Percentiles rank a stretch among this genome's conserved stretches.
These are phyloP conservation scores for Discostella pseudostelligera DNA, from an alignment of 108 stramenopile species.

Conservation along the genomic window DNA sequence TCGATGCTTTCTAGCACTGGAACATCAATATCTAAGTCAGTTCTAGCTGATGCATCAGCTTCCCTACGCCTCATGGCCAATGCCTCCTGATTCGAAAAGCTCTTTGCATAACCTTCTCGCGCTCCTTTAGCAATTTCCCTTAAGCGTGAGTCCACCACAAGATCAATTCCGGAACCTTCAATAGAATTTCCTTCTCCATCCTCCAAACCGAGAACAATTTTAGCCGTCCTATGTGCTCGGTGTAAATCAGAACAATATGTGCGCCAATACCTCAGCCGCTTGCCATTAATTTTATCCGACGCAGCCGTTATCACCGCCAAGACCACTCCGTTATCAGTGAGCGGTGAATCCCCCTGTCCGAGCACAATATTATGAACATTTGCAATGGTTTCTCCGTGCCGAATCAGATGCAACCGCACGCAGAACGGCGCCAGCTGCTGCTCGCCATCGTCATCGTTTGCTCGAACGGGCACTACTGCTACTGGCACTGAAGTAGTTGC, in stretches of 20 bases:
- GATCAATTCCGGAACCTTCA: background rate
- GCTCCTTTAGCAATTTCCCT: slow-evolving; percentile 65
- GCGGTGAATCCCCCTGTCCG: slow-evolving; percentile 58
- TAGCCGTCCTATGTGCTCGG: slow-evolving; percentile 49
- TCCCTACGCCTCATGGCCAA: slow-evolving; percentile 11
- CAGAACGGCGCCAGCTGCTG: slow-evolving; percentile 13
- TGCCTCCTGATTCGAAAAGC: slow-evolving; percentile 44
- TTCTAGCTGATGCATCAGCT: background rate
- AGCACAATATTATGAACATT: slow-evolving; percentile 48
- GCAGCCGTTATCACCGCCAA: slow-evolving; percentile 30
- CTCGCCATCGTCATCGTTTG: background rate
- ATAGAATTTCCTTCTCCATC: slow-evolving; percentile 2
- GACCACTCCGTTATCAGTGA: slow-evolving; percentile 38
- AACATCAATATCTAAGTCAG: slow-evolving; percentile 13
- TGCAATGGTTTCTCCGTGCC: slow-evolving; percentile 67
- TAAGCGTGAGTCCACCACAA: slow-evolving; percentile 46
- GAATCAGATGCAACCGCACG: slow-evolving; percentile 46
- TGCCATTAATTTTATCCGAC: slow-evolving; percentile 26
- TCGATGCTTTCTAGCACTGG: slow-evolving; percentile 49
- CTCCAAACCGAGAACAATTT: slow-evolving; percentile 37
- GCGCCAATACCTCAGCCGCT: slow-evolving; percentile 33
- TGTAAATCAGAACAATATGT: slow-evolving; percentile 52
- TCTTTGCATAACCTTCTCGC: slow-evolving; percentile 50
- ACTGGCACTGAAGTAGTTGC: too few species aligned
- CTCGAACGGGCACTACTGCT: too few species aligned